phyloP scores from a whole-genome alignment of 2,329 filamentous ascomycete species.

The Ceratocystis diversiconidia region DNA sequence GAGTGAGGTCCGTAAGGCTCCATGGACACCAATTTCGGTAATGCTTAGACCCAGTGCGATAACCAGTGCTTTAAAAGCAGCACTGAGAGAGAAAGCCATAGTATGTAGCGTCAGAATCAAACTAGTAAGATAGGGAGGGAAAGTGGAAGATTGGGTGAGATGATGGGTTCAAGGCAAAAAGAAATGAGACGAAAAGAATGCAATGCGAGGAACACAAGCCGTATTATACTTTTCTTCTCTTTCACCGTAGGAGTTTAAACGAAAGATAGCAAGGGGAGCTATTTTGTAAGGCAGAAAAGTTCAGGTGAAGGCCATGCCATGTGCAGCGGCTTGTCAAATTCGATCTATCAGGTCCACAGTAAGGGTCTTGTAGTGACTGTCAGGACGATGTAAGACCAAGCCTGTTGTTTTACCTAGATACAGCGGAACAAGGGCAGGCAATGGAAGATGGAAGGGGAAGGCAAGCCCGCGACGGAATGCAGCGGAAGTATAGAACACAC shows the following conservation, averaged over 20 bases:
- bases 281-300: neutral
- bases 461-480: neutral
- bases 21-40: slow-evolving; percentile 6
- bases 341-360: neutral
- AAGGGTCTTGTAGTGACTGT: neutral
- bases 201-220: neutral
- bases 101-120: neutral
- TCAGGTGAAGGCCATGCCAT: neutral
- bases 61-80: slow-evolving; percentile 17
- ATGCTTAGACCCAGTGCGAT: slow-evolving; percentile 12
- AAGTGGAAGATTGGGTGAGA: neutral
- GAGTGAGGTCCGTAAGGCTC: neutral
- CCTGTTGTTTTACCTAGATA: neutral
- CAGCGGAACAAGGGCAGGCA: no score
- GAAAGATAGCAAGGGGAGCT: neutral
- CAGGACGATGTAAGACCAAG: neutral
- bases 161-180: neutral
- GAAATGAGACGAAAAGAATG: neutral
- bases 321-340: neutral
- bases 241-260: neutral
- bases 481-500: neutral
- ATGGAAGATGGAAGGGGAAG: neutral
- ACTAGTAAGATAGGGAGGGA: neutral
- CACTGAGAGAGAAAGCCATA: slow-evolving; percentile 11
- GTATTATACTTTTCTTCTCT: neutral